Percentiles rank a stretch among this genome's conserved stretches.
These are phyloP conservation scores for Sugiyamaella qingdaonensis DNA, from an alignment of 805 yeast species.

Conservation along the genomic window DNA sequence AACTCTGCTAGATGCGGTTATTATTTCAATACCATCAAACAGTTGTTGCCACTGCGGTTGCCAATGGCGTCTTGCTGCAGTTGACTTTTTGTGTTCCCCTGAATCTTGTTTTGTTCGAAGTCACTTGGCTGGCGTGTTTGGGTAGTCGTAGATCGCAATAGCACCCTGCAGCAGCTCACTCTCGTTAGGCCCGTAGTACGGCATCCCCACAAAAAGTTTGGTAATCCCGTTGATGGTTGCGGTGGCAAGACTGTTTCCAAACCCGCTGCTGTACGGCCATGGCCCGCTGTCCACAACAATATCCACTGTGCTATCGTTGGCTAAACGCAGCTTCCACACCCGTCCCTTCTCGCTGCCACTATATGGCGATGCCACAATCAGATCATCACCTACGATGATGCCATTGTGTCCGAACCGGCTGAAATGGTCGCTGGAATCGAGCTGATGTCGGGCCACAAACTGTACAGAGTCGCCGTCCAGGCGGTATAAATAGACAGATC, in stretches of 20 bases:
- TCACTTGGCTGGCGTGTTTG: not conserved
- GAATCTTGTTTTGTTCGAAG: not conserved
- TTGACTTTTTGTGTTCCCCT: not conserved
- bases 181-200: slow-evolving; percentile 18
- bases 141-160: slow-evolving; percentile 15
- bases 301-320: slow-evolving; percentile 18
- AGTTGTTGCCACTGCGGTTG: too few species aligned
- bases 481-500: slow-evolving; percentile 39
- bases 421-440: slow-evolving; percentile 21
- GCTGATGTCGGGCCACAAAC: slow-evolving; percentile 13
- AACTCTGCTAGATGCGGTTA: too few species aligned
- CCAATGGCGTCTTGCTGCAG: too few species aligned
- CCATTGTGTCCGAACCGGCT: slow-evolving; percentile 36
- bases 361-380: slow-evolving; percentile 42
- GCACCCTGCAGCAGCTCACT: slow-evolving; percentile 16
- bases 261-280: slow-evolving; percentile 34
- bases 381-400: slow-evolving; percentile 18
- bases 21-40: too few species aligned
- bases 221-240: slow-evolving; percentile 15
- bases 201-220: slow-evolving; percentile 26
- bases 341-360: slow-evolving; percentile 43
- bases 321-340: slow-evolving; percentile 39
- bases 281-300: slow-evolving; percentile 28
- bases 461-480: slow-evolving; percentile 20
- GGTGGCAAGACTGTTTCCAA: slow-evolving; percentile 39